Evolutionary conservation across 495 filamentous ascomycete species (phyloP).

Genomic region (Aspergillus bertholletiae): DNA sequence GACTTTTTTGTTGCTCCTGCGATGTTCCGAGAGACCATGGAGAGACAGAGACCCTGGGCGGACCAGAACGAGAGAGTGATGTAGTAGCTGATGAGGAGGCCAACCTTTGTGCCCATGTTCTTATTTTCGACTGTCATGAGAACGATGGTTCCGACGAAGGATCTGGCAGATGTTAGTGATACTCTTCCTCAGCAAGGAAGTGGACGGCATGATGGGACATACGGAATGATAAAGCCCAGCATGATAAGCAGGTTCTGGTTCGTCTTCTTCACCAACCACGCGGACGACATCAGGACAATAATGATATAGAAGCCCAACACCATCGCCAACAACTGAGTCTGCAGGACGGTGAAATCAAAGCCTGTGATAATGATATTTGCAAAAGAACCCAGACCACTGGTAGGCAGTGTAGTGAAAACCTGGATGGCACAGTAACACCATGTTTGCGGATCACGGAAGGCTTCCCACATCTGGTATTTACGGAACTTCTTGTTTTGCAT

Average conservation of each 20-base stretch:
- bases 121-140: constrained; percentile 58
- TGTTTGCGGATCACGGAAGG: constrained; percentile 39
- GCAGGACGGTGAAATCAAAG: constrained; percentile 40
- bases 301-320: constrained; percentile 70
- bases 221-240: constrained; percentile 62
- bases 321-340: constrained; percentile 56
- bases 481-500: constrained; percentile 52
- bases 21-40: constrained; percentile 61
- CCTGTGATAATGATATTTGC: constrained; percentile 56
- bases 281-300: constrained; percentile 57
- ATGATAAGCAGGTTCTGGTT: constrained; percentile 63
- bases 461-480: constrained; percentile 41
- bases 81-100: constrained; percentile 60
- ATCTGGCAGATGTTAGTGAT: constrained; percentile 14
- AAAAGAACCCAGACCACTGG: constrained; percentile 63
- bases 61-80: constrained; percentile 55
- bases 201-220: constrained; percentile 19
- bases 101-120: constrained; percentile 44
- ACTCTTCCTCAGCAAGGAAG: neutral
- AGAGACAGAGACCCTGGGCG: constrained; percentile 56
- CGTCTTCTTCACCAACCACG: constrained; percentile 61
- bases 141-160: constrained; percentile 58
- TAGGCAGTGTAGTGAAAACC: constrained; percentile 65
- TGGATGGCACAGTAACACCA: constrained; percentile 52
- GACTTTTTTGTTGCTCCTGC: constrained; percentile 68